Evolutionary conservation across 2,329 filamentous ascomycete genomes (phyloP), one percentile per base, ranked within the genome.

Genomic region (Plenodomus lindquistii): DNA sequence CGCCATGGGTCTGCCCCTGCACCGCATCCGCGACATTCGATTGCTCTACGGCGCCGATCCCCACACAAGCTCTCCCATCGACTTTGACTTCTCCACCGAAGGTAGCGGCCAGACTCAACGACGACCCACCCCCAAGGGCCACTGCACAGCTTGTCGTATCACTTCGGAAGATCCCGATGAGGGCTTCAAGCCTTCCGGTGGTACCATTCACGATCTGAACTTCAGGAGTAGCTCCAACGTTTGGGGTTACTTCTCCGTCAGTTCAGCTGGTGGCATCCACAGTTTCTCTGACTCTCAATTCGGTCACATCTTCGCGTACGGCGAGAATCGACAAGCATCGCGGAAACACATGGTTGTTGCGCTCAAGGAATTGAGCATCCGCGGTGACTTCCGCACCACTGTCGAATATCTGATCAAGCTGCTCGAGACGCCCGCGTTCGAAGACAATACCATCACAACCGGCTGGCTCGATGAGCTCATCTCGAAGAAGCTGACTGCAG

Each of bases 161-260:
- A 99, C 94, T 20, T 99, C 94, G 0, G 94, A 99, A 75, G 94
- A 99, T 73, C 94, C 94, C 9, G 94, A 95, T 67, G 94, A 99
- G 81, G 94, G 94, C 44, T 99, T 99, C 85, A 99, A 99, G 84
- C 94, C 94, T 49, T 99, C 94, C 38, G 96, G 93, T 68, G 94
- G 94, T 85, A 96, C 93, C 44, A 95, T 99, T 85, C 94, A 97
- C 79, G 94, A 99, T 71, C 81, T 99, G 69, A 99, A 99, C 82
- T 99, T 99, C 85, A 85, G 94, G 71, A 95, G 89, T 79, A 96
- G 91, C 73, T 97, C 94, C 56, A 99, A 99, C 63, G 94, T 97
- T 47, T 99, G 94, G 94, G 94, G 94, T 82, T 99, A 99, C 78
- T 99, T 99, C 85, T 99, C 94, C 44, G 94, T 99, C 73, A 90